Evolutionary conservation across 1,139 yeast species (phyloP).

Genomic region (Blastobotrys persicus): DNA sequence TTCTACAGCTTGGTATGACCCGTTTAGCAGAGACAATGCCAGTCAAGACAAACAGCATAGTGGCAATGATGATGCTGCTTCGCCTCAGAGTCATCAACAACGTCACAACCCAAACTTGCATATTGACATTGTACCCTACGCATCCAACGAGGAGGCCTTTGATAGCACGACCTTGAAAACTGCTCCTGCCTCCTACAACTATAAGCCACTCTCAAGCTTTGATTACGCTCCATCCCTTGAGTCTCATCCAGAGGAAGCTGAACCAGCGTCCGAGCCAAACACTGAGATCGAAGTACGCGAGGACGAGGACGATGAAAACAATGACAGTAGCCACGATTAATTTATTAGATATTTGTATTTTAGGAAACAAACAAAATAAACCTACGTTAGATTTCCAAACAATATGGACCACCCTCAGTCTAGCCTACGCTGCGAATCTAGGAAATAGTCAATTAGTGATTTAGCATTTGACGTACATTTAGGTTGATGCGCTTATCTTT

Average conservation of each 20-base stretch:
- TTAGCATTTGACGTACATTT: conserved; percentile 43
- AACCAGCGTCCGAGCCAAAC: conserved; percentile 6
- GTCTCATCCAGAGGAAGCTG: conserved; percentile 6
- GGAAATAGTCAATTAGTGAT: neutral
- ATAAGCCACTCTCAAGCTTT: conserved; percentile 7
- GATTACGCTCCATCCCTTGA: conserved; percentile 1
- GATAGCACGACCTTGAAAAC: conserved; percentile 16
- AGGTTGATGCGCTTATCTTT: conserved; percentile 40
- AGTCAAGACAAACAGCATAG: conserved; percentile 15
- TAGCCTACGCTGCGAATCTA: no score
- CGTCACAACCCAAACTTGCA: conserved; percentile 9
- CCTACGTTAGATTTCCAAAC: no score
- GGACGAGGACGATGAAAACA: conserved; percentile 1
- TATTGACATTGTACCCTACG: conserved; percentile 11
- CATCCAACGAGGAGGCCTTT: conserved; percentile 6
- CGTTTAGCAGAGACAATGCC: conserved; percentile 10
- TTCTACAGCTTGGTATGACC: conserved; percentile 1
- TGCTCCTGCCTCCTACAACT: conserved; percentile 20
- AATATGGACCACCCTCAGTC: no score
- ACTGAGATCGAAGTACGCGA: conserved; percentile 5
- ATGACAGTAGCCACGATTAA: neutral
- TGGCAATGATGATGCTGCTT: neutral
- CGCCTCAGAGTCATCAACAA: neutral
- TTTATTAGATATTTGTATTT: neutral
- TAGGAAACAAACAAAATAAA: neutral